These are phyloP conservation scores for Metarhizium sp. DNA, from an alignment of 2,329 filamentous ascomycete species.

Conservation along the genomic window DNA sequence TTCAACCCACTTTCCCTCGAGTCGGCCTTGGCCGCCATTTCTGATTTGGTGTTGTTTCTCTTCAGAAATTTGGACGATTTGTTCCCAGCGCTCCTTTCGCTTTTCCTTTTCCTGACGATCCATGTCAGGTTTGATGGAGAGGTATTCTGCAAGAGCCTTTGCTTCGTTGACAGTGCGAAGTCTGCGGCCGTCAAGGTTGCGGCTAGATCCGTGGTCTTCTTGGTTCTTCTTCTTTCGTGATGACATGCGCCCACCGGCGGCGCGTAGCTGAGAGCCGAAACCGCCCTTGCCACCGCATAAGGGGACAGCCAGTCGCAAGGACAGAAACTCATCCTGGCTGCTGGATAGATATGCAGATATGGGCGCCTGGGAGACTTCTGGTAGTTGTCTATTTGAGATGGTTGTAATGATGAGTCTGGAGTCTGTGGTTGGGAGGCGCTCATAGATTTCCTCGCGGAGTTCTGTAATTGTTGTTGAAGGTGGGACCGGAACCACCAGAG, in stretches of 20 bases:
- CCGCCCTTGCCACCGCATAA: conserved; percentile 93
- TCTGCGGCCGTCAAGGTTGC: conserved; percentile 85
- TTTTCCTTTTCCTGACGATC: conserved; percentile 87
- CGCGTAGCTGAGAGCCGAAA: conserved; percentile 93
- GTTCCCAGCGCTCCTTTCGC: conserved; percentile 74
- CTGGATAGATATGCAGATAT: conserved; percentile 54
- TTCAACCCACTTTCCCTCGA: conserved; percentile 92
- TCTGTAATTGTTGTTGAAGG: conserved; percentile 56
- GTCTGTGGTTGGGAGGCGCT: conserved; percentile 47
- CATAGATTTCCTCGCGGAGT: conserved; percentile 53
- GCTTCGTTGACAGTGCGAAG: conserved; percentile 90
- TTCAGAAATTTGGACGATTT: conserved; percentile 79
- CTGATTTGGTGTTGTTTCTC: conserved; percentile 74
- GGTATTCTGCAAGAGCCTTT: conserved; percentile 88
- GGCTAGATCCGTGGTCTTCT: conserved; percentile 81
- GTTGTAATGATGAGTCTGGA: conserved; percentile 72
- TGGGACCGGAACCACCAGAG: conserved; percentile 65
- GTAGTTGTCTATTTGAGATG: conserved; percentile 63
- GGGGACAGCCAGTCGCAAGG: conserved; percentile 69
- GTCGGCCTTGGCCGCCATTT: conserved; percentile 57
- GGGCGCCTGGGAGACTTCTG: conserved; percentile 38
- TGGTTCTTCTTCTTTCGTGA: conserved; percentile 81
- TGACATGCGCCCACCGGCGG: conserved; percentile 96
- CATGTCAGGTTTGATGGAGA: conserved; percentile 96
- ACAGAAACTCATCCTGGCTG: conserved; percentile 58